Evolutionary conservation across 208 protist genomes (phyloP).

Genomic region (Trypanosomatidae sp.): DNA sequence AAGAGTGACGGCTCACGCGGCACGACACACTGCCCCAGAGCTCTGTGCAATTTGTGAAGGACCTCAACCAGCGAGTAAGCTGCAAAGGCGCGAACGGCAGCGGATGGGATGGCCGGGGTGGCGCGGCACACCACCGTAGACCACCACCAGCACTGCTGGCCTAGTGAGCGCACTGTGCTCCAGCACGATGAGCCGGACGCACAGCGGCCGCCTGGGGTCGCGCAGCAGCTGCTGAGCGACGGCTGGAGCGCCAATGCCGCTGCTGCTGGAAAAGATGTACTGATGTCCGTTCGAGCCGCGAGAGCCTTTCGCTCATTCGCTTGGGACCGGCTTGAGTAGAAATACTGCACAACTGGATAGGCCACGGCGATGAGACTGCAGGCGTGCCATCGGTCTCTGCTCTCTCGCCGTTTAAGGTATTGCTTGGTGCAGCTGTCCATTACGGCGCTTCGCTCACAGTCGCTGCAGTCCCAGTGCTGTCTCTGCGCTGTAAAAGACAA

Average conservation of each 20-base stretch:
- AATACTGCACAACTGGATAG: conserved; percentile 7
- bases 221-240: not conserved
- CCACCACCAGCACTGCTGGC: conserved; percentile 25
- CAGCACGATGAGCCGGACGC: not conserved
- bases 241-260: not conserved
- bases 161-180: not conserved
- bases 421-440: not conserved
- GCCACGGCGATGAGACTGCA: not conserved
- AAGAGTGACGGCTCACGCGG: not conserved
- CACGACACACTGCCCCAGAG: not conserved
- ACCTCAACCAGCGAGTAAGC: conserved; percentile 6
- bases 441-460: not conserved
- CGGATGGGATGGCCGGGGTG: conserved; percentile 4
- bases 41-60: not conserved
- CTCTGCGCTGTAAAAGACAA: conserved; percentile 13
- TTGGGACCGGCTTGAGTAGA: not conserved
- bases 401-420: not conserved
- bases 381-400: conserved; percentile 5
- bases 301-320: not conserved
- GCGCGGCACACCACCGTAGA: conserved; percentile 18
- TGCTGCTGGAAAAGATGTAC: not conserved
- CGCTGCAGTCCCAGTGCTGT: not conserved
- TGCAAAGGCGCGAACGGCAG: not conserved
- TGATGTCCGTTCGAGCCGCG: not conserved
- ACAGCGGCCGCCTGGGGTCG: not conserved